A percentile compares a stretch with the other conserved stretches of the same genome.
phyloP scores from a whole-genome alignment of 768 basidiomycete species.

The Ephemerocybe angulata region DNA sequence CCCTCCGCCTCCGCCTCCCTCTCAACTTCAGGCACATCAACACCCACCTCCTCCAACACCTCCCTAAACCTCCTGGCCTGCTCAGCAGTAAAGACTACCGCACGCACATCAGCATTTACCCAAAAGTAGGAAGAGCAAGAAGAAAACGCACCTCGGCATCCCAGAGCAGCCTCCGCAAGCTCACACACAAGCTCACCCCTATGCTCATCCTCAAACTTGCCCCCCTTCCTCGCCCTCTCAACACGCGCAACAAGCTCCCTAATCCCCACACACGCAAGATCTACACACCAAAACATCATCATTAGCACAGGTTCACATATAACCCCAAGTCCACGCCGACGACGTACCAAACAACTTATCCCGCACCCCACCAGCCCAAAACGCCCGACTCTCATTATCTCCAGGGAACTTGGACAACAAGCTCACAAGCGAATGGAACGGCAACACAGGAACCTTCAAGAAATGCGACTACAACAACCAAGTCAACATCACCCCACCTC shows the following conservation, averaged over 20 bases:
- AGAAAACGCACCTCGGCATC: constrained; percentile 51
- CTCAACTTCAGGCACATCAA: constrained; percentile 16
- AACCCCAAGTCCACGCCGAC: constrained; percentile 34
- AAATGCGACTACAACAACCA: constrained; percentile 63
- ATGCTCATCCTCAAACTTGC: constrained; percentile 35
- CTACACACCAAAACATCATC: background rate
- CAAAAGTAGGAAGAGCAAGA: background rate
- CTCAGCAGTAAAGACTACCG: constrained; percentile 60
- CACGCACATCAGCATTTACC: constrained; percentile 3
- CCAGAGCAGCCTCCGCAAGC: constrained; percentile 48
- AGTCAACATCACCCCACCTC: constrained; percentile 12
- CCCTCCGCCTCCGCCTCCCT: background rate
- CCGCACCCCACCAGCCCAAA: constrained; percentile 61
- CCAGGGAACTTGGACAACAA: constrained; percentile 75
- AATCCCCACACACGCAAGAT: constrained; percentile 31
- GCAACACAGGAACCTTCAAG: constrained; percentile 78
- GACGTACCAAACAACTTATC: constrained; percentile 62
- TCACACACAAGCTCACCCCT: constrained; percentile 34
- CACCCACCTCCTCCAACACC: constrained; percentile 31
- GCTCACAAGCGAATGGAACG: constrained; percentile 75
- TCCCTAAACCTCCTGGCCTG: constrained; percentile 47
- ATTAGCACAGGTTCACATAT: constrained; percentile 19
- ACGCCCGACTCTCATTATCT: constrained; percentile 71
- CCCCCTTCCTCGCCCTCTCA: constrained; percentile 25
- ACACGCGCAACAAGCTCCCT: constrained; percentile 56